A percentile compares a stretch with the other conserved stretches of the same genome.
Evolutionary conservation across 495 filamentous ascomycete genomes (phyloP).

Genomic region (Aspergillus taichungensis): DNA sequence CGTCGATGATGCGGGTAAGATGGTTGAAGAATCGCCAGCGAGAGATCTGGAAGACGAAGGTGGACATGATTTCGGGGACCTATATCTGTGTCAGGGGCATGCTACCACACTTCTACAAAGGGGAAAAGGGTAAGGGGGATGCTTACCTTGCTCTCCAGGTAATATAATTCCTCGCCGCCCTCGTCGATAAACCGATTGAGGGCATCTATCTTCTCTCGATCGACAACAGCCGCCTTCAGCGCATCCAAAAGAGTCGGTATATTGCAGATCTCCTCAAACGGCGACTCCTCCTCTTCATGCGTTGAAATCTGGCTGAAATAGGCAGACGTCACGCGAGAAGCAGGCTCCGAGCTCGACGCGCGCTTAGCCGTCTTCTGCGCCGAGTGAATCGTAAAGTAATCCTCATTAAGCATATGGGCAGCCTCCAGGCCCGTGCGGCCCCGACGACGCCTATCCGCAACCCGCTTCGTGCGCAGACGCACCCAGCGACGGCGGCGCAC

Average conservation of each 20-base stretch:
- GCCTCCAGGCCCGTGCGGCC: slow-evolving; percentile 27
- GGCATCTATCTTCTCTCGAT: slow-evolving; percentile 81
- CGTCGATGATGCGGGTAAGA: slow-evolving; percentile 55
- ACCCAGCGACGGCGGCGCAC: slow-evolving; percentile 86
- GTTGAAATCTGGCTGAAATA: slow-evolving; percentile 23
- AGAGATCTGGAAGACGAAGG: slow-evolving; percentile 85
- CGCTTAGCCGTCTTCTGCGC: slow-evolving; percentile 28
- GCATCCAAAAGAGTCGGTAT: slow-evolving; percentile 55
- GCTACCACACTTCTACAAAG: background rate
- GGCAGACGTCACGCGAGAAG: slow-evolving; percentile 22
- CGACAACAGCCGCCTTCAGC: slow-evolving; percentile 62
- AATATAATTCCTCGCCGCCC: slow-evolving; percentile 68
- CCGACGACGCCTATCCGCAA: slow-evolving; percentile 12
- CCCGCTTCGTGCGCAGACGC: slow-evolving; percentile 61
- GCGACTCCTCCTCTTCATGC: slow-evolving; percentile 26
- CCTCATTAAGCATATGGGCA: slow-evolving; percentile 60
- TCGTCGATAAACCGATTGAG: slow-evolving; percentile 72
- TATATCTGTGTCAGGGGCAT: slow-evolving; percentile 3
- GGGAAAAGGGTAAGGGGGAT: background rate
- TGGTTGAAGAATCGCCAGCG: slow-evolving; percentile 63
- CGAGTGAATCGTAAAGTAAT: slow-evolving; percentile 80
- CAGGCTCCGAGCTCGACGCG: slow-evolving; percentile 25
- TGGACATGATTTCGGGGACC: slow-evolving; percentile 77
- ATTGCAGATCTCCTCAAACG: slow-evolving; percentile 51
- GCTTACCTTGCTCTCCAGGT: slow-evolving; percentile 57